phyloP scores from a whole-genome alignment of 495 filamentous ascomycete genomes.

The Aspergillus carlsbadensis region DNA sequence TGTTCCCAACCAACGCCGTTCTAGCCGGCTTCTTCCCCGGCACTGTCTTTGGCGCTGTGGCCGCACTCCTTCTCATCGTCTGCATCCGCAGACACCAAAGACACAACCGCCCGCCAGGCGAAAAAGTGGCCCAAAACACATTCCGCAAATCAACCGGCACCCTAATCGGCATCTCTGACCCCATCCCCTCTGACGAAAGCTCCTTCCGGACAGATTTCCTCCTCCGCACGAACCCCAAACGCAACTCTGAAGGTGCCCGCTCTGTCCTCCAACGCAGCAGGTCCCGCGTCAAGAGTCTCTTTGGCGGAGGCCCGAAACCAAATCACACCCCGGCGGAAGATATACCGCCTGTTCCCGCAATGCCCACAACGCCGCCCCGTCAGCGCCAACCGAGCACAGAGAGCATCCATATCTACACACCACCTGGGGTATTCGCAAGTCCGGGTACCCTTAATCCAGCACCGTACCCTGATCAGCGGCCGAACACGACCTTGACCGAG shows the following conservation, averaged over 20 bases:
- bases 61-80: conserved; percentile 42
- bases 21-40: conserved; percentile 66
- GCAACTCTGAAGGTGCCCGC: conserved; percentile 30
- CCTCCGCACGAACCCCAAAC: conserved; percentile 32
- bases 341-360: conserved; percentile 17
- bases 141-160: conserved; percentile 42
- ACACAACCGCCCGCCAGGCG: conserved; percentile 15
- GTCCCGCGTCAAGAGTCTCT: conserved; percentile 38
- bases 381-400: conserved; percentile 58
- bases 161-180: conserved; percentile 53
- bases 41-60: conserved; percentile 51
- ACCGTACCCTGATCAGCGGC: conserved; percentile 35
- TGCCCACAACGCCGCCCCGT: conserved; percentile 34
- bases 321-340: not conserved
- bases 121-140: conserved; percentile 24
- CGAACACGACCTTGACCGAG: conserved; percentile 62
- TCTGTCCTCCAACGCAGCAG: conserved; percentile 38
- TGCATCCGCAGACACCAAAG: conserved; percentile 38
- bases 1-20: conserved; percentile 54
- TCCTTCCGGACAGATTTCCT: conserved; percentile 61
- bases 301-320: conserved; percentile 19
- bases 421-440: conserved; percentile 46
- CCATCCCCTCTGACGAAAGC: conserved; percentile 49
- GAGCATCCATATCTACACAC: conserved; percentile 71
- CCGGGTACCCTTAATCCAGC: conserved; percentile 30